Evolutionary conservation across 1,139 yeast species (phyloP).

Genomic region (Zhuliangozyma blackwelliae): DNA sequence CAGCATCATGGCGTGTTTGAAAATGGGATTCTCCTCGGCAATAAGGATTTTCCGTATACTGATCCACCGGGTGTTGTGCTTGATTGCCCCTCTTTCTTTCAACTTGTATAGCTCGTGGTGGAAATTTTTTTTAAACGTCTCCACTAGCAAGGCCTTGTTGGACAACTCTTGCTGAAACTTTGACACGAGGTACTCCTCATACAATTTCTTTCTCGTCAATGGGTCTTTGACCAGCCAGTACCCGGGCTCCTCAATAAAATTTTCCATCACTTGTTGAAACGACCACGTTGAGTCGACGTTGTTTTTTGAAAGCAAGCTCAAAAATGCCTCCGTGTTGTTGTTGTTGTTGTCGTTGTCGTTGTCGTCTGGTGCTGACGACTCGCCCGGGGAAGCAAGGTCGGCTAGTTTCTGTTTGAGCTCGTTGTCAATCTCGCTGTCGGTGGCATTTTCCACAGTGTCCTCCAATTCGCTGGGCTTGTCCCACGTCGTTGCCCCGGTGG

Average conservation of each 20-base stretch:
- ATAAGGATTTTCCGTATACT: conserved; percentile 46
- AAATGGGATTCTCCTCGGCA: conserved; percentile 60
- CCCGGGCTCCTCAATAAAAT: conserved; percentile 51
- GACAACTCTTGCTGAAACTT: conserved; percentile 52
- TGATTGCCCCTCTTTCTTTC: conserved; percentile 32
- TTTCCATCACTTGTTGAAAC: conserved; percentile 63
- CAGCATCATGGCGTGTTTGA: conserved; percentile 57
- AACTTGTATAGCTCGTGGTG: conserved; percentile 40
- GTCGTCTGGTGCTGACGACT: too few relatives aligned
- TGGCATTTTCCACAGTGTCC: conserved; percentile 2
- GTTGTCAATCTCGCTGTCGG: conserved; percentile 10
- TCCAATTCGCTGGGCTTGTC: conserved; percentile 54
- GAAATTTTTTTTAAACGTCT: conserved; percentile 55
- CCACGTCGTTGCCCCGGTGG: conserved; percentile 75
- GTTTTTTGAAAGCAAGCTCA: conserved; percentile 47
- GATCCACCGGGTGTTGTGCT: conserved; percentile 64
- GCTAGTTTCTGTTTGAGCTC: conserved; percentile 10
- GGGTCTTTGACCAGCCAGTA: conserved; percentile 73
- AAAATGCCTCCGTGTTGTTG: conserved; percentile 44
- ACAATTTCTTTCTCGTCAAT: conserved; percentile 52
- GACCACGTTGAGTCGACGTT: conserved; percentile 74
- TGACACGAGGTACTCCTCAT: conserved; percentile 59
- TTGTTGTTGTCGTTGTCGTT: conserved; percentile 32
- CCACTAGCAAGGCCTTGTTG: conserved; percentile 49
- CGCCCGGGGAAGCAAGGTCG: conserved; percentile 5